Percentiles rank a stretch among this genome's conserved stretches.
phyloP scores from a whole-genome alignment of 495 filamentous ascomycete species.

The Penicillium macrosclerotiorum region DNA sequence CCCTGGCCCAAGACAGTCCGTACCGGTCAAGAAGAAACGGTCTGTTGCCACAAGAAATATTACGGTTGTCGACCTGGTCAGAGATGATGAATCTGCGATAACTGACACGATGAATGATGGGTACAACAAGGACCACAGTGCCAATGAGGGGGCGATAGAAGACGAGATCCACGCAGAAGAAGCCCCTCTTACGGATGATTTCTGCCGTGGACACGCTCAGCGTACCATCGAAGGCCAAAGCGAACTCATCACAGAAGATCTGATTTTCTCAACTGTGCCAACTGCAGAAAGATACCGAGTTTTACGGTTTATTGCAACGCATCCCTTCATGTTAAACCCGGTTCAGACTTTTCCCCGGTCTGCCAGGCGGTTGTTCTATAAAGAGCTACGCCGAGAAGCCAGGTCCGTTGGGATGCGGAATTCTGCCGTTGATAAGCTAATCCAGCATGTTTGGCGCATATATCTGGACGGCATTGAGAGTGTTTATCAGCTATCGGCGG shows the following conservation, averaged over 20 bases:
- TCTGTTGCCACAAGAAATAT: constrained; percentile 2
- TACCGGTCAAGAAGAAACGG: not conserved
- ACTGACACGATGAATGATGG: not conserved
- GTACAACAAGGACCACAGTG: not conserved
- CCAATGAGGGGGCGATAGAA: not conserved
- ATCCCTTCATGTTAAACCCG: constrained; percentile 20
- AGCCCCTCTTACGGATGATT: not conserved
- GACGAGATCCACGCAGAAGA: not conserved
- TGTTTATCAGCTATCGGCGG: no score
- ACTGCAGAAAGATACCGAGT: constrained; percentile 9
- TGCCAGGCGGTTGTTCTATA: constrained; percentile 19
- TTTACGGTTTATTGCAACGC: constrained; percentile 16
- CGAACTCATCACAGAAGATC: constrained; percentile 9
- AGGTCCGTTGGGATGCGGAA: constrained; percentile 11
- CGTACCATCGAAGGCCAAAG: not conserved
- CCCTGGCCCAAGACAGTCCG: no score
- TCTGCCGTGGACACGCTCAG: not conserved
- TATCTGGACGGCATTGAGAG: no score
- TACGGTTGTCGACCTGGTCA: constrained; percentile 9
- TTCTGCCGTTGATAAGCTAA: constrained; percentile 4
- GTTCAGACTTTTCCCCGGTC: constrained; percentile 17
- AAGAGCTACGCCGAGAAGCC: constrained; percentile 15
- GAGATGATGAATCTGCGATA: constrained; percentile 10
- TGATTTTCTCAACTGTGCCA: constrained; percentile 19
- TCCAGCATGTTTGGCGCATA: constrained; percentile 19